These are phyloP conservation scores for Salix purpurea DNA, from an alignment of 345 rosid species.

Conservation along the genomic window DNA sequence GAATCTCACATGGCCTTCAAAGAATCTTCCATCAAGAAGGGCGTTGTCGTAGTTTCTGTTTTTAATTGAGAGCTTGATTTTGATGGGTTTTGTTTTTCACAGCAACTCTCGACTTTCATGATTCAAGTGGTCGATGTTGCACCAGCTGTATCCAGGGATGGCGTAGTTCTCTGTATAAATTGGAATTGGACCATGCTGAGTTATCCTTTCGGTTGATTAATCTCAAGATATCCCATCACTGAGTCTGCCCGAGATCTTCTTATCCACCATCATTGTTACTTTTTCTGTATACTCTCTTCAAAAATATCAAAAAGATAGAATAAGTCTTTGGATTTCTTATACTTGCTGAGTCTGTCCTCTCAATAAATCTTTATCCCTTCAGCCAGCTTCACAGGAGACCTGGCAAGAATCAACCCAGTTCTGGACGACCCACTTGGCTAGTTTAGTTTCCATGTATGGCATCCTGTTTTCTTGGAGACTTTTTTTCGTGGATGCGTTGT, in stretches of 20 bases:
- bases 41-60: background rate
- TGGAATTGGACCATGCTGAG: background rate
- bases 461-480: background rate
- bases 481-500: background rate
- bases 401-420: background rate
- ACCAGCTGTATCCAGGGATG: background rate
- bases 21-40: background rate
- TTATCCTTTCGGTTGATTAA: slow-evolving; percentile 10
- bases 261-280: background rate
- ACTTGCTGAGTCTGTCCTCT: no score
- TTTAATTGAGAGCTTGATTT: background rate
- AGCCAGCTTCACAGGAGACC: background rate
- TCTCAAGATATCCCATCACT: background rate
- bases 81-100: background rate
- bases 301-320: no score
- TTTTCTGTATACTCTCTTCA: background rate
- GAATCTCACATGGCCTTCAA: background rate
- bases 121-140: slow-evolving; percentile 5
- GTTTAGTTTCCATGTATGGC: slow-evolving; percentile 20
- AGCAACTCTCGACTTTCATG: background rate
- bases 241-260: background rate
- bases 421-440: slow-evolving; percentile 1
- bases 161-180: background rate
- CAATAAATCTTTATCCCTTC: no score
- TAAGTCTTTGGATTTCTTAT: no score